Conservation (phyloP, 352 stramenopile species). For the Pythium brachiatum region DNA sequence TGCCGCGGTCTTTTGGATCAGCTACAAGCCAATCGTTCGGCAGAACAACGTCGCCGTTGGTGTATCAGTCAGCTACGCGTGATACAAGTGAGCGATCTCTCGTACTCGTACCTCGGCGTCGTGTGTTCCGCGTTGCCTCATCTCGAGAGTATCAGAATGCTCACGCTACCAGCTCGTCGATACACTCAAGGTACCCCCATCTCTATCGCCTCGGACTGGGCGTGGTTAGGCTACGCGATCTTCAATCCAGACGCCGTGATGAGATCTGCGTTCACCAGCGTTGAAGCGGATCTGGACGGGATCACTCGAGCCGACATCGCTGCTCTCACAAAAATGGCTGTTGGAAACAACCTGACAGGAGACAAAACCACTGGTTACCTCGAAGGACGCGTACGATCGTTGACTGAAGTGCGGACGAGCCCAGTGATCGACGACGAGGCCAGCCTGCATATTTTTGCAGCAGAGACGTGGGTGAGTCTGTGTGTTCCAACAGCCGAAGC, state of each 20-base stretch:
- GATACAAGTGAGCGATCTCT: not conserved
- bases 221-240: not conserved
- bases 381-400: not conserved
- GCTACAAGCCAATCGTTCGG: too few relatives aligned
- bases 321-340: not conserved
- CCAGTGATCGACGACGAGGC: not conserved
- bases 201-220: not conserved
- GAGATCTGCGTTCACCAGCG: not conserved
- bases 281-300: not conserved
- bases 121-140: not conserved
- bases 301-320: not conserved
- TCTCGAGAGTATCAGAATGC: not conserved
- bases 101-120: not conserved
- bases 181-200: not conserved
- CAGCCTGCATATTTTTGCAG: not conserved
- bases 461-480: not conserved
- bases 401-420: not conserved
- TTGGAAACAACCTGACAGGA: not conserved
- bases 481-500: not conserved
- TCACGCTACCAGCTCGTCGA: not conserved
- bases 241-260: not conserved
- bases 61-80: not conserved
- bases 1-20: too few relatives aligned
- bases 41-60: too few relatives aligned
- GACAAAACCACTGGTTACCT: not conserved